Conservation (phyloP, 768 basidiomycete species). For the Pleurotus ostreatus region DNA sequence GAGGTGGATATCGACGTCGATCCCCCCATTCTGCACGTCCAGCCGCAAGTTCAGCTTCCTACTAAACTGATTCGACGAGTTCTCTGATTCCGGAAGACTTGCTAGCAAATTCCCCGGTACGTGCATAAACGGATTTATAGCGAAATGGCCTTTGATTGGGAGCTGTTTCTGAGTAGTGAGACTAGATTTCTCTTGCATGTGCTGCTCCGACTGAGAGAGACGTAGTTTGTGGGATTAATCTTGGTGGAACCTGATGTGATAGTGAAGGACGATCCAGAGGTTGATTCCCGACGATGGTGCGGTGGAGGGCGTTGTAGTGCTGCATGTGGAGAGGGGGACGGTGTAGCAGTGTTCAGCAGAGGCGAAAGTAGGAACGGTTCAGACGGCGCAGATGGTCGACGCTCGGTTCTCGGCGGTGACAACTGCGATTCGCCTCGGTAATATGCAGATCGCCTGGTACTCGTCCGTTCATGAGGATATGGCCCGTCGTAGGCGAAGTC, state of each 20-base stretch:
- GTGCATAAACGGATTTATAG: slow-evolving; percentile 36
- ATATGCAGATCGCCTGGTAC: not conserved
- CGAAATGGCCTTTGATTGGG: slow-evolving; percentile 32
- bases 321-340: not conserved
- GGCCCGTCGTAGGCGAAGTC: slow-evolving; percentile 2
- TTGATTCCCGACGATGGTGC: not conserved
- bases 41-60: slow-evolving; percentile 36
- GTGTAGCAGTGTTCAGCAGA: not conserved
- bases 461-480: not conserved
- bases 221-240: slow-evolving; percentile 5
- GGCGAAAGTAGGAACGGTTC: not conserved
- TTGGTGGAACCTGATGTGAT: not conserved
- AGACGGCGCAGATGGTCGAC: not conserved
- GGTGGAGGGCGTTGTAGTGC: not conserved
- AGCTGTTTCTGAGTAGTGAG: slow-evolving; percentile 23
- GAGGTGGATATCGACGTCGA: slow-evolving; percentile 34
- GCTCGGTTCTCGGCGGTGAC: not conserved
- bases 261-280: not conserved
- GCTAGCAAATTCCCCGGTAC: slow-evolving; percentile 37
- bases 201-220: slow-evolving; percentile 25
- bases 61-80: slow-evolving; percentile 4
- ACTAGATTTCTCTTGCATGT: slow-evolving; percentile 16
- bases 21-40: slow-evolving; percentile 35
- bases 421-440: not conserved
- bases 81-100: slow-evolving; percentile 30